Evolutionary conservation across 1,139 yeast species (phyloP).

Genomic region (Pichiaceae sp.): DNA sequence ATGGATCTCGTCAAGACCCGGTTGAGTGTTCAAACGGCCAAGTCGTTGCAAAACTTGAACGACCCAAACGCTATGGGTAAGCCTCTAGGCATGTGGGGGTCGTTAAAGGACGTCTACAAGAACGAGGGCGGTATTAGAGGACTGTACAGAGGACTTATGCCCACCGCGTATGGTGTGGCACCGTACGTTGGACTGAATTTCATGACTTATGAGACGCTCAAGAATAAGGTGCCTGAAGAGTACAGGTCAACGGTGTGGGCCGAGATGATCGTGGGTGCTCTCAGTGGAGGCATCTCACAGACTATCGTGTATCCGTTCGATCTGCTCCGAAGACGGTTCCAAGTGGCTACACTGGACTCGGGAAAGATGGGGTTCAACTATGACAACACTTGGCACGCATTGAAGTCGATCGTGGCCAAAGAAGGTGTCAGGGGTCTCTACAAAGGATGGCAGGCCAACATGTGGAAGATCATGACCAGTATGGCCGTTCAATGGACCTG

Average conservation of each 20-base stretch:
- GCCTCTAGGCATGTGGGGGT: slow-evolving; percentile 64
- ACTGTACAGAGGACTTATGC: slow-evolving; percentile 75
- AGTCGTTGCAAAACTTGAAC: slow-evolving; percentile 33
- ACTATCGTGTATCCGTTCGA: slow-evolving; percentile 86
- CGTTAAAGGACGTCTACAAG: slow-evolving; percentile 49
- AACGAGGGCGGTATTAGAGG: slow-evolving; percentile 80
- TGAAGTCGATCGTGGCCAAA: slow-evolving; percentile 51
- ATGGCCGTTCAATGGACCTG: slow-evolving; percentile 95
- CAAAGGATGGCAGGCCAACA: slow-evolving; percentile 81
- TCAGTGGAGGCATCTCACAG: slow-evolving; percentile 81
- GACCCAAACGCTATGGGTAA: background rate
- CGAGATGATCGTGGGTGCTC: slow-evolving; percentile 74
- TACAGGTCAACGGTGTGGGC: slow-evolving; percentile 38
- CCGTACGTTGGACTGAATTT: slow-evolving; percentile 94
- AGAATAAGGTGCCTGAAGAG: slow-evolving; percentile 35
- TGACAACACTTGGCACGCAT: slow-evolving; percentile 62
- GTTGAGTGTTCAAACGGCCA: slow-evolving; percentile 80
- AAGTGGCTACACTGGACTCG: slow-evolving; percentile 73
- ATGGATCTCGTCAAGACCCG: slow-evolving; percentile 87
- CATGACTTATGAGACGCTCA: slow-evolving; percentile 75
- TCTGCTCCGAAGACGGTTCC: slow-evolving; percentile 79
- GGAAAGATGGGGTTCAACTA: slow-evolving; percentile 81
- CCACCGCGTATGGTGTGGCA: slow-evolving; percentile 89
- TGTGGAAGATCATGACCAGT: slow-evolving; percentile 85
- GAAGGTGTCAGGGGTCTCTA: slow-evolving; percentile 83